Conservation (phyloP, 2,329 filamentous ascomycete species). For the Ciborinia camelliae region DNA sequence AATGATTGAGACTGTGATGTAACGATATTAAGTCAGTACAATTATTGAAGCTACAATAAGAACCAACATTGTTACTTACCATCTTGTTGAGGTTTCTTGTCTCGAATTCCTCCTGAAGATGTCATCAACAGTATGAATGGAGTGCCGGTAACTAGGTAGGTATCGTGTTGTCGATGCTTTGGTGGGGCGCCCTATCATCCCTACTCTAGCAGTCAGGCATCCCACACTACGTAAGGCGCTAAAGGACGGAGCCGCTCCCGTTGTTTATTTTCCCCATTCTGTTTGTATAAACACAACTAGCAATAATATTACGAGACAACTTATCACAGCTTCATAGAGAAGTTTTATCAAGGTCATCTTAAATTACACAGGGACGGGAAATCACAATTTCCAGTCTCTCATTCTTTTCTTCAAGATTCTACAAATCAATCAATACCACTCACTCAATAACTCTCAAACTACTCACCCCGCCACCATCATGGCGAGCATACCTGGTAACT, state of each 20-base stretch:
- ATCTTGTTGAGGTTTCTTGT: conserved; percentile 17
- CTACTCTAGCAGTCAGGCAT: conserved; percentile 28
- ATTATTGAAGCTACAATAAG: not conserved
- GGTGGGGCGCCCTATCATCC: conserved; percentile 20
- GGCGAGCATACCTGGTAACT: conserved; percentile 38
- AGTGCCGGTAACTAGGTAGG: not conserved
- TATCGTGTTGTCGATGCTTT: conserved; percentile 27
- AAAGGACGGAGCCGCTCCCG: conserved; percentile 16
- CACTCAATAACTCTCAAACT: not conserved
- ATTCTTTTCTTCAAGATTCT: not conserved
- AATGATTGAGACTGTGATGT: conserved; percentile 80
- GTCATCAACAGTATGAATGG: conserved; percentile 17
- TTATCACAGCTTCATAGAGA: not conserved
- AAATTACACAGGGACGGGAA: not conserved
- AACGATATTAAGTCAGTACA: not conserved
- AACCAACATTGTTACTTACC: conserved; percentile 12
- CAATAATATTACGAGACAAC: not conserved
- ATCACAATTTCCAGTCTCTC: conserved; percentile 1
- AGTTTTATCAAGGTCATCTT: not conserved
- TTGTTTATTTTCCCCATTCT: conserved; percentile 18
- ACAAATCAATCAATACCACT: not conserved
- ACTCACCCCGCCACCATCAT: conserved; percentile 30
- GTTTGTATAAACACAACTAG: not conserved
- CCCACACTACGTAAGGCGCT: conserved; percentile 25
- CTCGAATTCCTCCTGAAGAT: conserved; percentile 13